phyloP scores from a whole-genome alignment of 805 yeast species.

The Vanderwaltozyma tropicalis region DNA sequence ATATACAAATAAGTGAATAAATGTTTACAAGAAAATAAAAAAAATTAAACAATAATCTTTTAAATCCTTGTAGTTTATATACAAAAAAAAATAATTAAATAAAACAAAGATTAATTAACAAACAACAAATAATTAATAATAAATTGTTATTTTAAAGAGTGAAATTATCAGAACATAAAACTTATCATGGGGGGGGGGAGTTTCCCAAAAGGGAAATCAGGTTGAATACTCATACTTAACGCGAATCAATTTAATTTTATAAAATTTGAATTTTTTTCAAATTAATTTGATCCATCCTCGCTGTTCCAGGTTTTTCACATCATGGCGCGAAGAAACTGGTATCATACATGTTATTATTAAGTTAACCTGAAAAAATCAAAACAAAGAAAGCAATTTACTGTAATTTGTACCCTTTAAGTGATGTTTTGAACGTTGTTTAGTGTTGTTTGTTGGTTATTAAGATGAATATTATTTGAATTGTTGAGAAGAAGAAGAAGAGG shows the following conservation, averaged over 20 bases:
- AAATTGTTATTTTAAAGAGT: background rate
- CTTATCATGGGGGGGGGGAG: too few relatives aligned
- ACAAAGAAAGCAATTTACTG: too few relatives aligned
- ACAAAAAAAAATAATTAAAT: background rate
- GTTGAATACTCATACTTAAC: slow-evolving; percentile 7
- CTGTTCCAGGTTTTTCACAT: slow-evolving; percentile 25
- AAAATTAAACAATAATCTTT: background rate
- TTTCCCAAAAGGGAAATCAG: slow-evolving; percentile 13
- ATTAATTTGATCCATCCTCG: slow-evolving; percentile 11
- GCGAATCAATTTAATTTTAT: background rate
- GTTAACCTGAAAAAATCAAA: slow-evolving; percentile 1
- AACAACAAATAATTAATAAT: background rate
- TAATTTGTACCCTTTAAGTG: too few relatives aligned
- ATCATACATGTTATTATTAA: slow-evolving; percentile 21
- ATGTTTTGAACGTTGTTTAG: too few relatives aligned
- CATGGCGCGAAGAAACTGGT: slow-evolving; percentile 11
- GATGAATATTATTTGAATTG: too few relatives aligned
- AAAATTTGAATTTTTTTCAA: slow-evolving; percentile 6
- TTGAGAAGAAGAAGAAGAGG: too few relatives aligned
- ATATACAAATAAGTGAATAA: slow-evolving; percentile 1
- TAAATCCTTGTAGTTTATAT: background rate
- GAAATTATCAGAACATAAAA: slow-evolving; percentile 6
- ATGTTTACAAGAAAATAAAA: too few relatives aligned
- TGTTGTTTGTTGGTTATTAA: too few relatives aligned
- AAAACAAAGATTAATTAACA: background rate